Base-by-base conservation (phyloP, 2,329 filamentous ascomycete genomes). In the Colletotrichum sp. region DNA sequence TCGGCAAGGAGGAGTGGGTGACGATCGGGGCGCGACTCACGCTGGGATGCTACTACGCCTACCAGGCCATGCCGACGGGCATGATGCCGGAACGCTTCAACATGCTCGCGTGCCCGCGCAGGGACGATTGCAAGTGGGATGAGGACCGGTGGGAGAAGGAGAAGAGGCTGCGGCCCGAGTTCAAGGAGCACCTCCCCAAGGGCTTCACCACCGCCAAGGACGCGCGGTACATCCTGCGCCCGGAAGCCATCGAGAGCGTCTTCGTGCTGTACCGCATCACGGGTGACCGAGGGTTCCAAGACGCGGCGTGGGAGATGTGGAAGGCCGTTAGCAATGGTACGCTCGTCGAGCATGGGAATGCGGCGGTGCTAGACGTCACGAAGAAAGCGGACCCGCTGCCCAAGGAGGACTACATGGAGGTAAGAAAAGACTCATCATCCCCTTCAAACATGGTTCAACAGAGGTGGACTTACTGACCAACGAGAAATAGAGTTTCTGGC, bases 121-220 rank as follows among this genome's bases (percentile, higher is more conserved):
- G 65, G 8, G 85, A 88, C 1, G 85, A 87, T 0, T 89, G 91
- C 78, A 81, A 87, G 15, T 88, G 87, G n/a, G 88, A 88, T 36
- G 75, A 80, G 7, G 71, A 80, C 5, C 66, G 43, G 26, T 77
- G 76, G 76, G 66, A 74, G 6, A 30, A 30, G 6, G 78, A 82
- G 71, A 82, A 84, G 74, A 75, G 78, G 6, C 72, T 81, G n/a
- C 80, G 77, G 32, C 80, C 79, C 21, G 80, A 82, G 9, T 77
- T 80, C 5, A 77, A 78, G n/a, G 75, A 82, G 38, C 77, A 75
- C 5, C 72, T 83, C 13, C 81, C 84, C 15, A 88, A 90, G 12
- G 94, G 94, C 0, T 96, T 94, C 82, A 92, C 89, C 65, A 90
- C 92, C 77, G 85, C 85, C 21, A 87, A 84, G 0, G 88, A 91